These are phyloP conservation scores for Blastobotrys buckinghamii DNA, from an alignment of 1,139 yeast genomes.

Conservation along the genomic window DNA sequence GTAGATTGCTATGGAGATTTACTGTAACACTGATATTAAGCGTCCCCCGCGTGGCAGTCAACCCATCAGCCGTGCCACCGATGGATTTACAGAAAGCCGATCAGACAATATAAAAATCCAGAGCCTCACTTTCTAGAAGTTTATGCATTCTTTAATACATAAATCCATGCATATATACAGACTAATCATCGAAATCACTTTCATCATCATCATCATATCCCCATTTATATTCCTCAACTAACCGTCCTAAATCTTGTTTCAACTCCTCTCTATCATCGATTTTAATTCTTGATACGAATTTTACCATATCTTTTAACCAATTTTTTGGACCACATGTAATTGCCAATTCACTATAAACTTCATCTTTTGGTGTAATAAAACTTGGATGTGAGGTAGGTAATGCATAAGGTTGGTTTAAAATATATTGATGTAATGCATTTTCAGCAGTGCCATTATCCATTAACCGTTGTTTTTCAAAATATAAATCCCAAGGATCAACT, in stretches of 20 bases:
- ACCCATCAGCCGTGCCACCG: too few relatives aligned
- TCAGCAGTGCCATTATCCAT: constrained; percentile 21
- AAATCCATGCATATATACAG: too few relatives aligned
- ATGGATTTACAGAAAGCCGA: too few relatives aligned
- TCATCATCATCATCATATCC: constrained; percentile 52
- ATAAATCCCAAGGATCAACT: constrained; percentile 15
- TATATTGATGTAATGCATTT: constrained; percentile 15
- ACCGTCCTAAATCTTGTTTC: constrained; percentile 46
- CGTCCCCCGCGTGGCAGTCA: too few relatives aligned
- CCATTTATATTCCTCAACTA: constrained; percentile 49
- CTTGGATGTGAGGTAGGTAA: constrained; percentile 24
- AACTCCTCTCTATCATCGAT: constrained; percentile 58
- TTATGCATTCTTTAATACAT: too few relatives aligned
- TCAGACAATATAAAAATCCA: too few relatives aligned
- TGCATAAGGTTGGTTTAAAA: constrained; percentile 21
- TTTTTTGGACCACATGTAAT: constrained; percentile 43
- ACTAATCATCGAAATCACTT: constrained; percentile 7
- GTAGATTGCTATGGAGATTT: too few relatives aligned
- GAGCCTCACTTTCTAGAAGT: too few relatives aligned
- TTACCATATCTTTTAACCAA: constrained; percentile 44
- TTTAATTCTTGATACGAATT: constrained; percentile 39
- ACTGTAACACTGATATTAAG: too few relatives aligned
- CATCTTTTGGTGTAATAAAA: constrained; percentile 19
- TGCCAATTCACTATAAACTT: constrained; percentile 38
- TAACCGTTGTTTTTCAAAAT: constrained; percentile 15